Base-by-base conservation (phyloP, 2,329 filamentous ascomycete species). In the Botrytis hyacinthi region DNA sequence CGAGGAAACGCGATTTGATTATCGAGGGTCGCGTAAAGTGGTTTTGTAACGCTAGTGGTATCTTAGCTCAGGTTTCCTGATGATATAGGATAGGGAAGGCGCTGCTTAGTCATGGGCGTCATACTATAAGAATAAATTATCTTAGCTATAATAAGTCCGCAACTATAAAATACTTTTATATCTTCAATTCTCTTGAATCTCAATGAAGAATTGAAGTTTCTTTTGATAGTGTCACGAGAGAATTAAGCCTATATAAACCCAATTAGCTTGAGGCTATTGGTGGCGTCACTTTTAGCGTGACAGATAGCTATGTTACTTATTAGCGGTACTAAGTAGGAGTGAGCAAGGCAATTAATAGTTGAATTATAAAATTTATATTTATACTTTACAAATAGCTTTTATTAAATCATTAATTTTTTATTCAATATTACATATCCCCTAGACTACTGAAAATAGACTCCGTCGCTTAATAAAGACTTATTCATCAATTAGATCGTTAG, bases 1-100 rank as follows among this genome's bases (percentile, higher is more conserved):
- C 44, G 22, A 68, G 48, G 68, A 37, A 40, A 72, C 70, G 70
- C 70, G 70, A 63, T 72, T 46, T 51, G 46, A 35, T n/a, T 57
- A 35, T 35, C 29, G 40, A 48, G 22, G 57, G 46, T 72, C 70
- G 70, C 70, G 70, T 72, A 72, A 59, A 72, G 61, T 72, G 60
- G 8, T 66, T 18, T 20, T 14, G 10, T 8, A 22, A 20, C 20
- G 54, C 48, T 44, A 29, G 54, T 18, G 14, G 51, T 54, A 54
- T 54, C 51, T 54, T 54, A 54, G n/a, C 51, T 54, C 14, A 4
- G 14, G n/a, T 54, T 29, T 57, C 20, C 37, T 7, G 35, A 2
- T 48, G 44, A 48, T 48, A 48, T 26, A 26, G n/a, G 35, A 48
- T 26, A 26, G n/a, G 35, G 26, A 37, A 48, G 46, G n/a, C 54